phyloP scores from a whole-genome alignment of 1,284 basidiomycete genomes.

The Sphaerobolus stellatus region DNA sequence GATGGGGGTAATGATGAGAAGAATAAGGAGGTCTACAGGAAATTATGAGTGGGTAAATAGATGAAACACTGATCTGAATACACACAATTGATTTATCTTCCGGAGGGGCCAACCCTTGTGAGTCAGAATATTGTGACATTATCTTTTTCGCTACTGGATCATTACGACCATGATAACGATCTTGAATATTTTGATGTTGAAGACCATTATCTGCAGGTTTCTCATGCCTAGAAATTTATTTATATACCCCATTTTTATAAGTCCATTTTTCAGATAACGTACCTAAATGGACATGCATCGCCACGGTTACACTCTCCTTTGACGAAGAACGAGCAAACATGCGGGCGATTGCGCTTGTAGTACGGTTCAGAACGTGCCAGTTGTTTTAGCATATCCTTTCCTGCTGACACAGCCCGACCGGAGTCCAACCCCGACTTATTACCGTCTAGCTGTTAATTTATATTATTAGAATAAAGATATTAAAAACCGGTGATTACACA shows the following conservation, averaged over 20 bases:
- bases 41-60: conserved; percentile 10
- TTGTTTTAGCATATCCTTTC: conserved; percentile 94
- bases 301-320: conserved; percentile 96
- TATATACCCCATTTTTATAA: conserved; percentile 3
- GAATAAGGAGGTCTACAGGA: conserved; percentile 84
- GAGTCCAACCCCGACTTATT: conserved; percentile 69
- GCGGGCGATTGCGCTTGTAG: conserved; percentile 94
- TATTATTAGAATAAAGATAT: conserved; percentile 8
- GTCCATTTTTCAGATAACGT: conserved; percentile 21
- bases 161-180: conserved; percentile 87
- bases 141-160: conserved; percentile 93
- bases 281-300: conserved; percentile 88
- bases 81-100: conserved; percentile 84
- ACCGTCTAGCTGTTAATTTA: conserved; percentile 54
- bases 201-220: conserved; percentile 80
- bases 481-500: conserved; percentile 33
- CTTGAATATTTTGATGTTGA: conserved; percentile 89
- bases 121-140: conserved; percentile 68
- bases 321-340: conserved; percentile 92
- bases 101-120: conserved; percentile 83
- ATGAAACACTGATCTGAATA: conserved; percentile 18
- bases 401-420: conserved; percentile 69
- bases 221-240: conserved; percentile 66
- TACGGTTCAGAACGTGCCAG: conserved; percentile 92
- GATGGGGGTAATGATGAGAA: conserved; percentile 78